A percentile compares a stretch with the other conserved stretches of the same genome.
Conservation (phyloP, 2,329 filamentous ascomycete genomes). For the Gyromitra esculenta region DNA sequence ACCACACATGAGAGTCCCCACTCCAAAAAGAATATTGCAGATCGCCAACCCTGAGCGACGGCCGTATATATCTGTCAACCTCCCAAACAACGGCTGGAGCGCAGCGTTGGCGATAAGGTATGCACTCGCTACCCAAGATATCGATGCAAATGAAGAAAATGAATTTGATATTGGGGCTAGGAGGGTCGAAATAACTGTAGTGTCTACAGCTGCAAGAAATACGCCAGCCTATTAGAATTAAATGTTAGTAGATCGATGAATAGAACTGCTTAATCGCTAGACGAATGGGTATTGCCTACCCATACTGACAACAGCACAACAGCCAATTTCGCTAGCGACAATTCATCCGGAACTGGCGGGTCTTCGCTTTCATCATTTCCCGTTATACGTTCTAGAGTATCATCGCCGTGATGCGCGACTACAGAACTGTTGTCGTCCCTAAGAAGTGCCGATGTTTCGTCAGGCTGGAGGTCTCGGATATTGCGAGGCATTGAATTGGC, state of each 20-base stretch:
- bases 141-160: conserved; percentile 80
- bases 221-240: conserved; percentile 49
- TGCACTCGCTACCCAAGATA: conserved; percentile 88
- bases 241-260: not conserved
- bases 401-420: not conserved
- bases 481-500: conserved; percentile 19
- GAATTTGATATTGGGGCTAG: conserved; percentile 83
- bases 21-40: conserved; percentile 80
- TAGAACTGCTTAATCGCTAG: not conserved
- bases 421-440: not conserved
- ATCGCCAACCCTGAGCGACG: conserved; percentile 80
- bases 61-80: conserved; percentile 88
- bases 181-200: conserved; percentile 85
- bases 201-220: conserved; percentile 66
- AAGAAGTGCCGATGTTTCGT: conserved; percentile 40
- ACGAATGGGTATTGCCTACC: conserved; percentile 29
- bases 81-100: conserved; percentile 83
- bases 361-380: conserved; percentile 11
- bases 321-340: conserved; percentile 38
- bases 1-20: conserved; percentile 83
- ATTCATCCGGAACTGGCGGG: conserved; percentile 38
- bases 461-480: not conserved
- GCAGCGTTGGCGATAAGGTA: conserved; percentile 90
- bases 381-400: not conserved
- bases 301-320: conserved; percentile 49